phyloP scores from a whole-genome alignment of 345 rosid genomes.

The Abelmoschus esculentus region DNA sequence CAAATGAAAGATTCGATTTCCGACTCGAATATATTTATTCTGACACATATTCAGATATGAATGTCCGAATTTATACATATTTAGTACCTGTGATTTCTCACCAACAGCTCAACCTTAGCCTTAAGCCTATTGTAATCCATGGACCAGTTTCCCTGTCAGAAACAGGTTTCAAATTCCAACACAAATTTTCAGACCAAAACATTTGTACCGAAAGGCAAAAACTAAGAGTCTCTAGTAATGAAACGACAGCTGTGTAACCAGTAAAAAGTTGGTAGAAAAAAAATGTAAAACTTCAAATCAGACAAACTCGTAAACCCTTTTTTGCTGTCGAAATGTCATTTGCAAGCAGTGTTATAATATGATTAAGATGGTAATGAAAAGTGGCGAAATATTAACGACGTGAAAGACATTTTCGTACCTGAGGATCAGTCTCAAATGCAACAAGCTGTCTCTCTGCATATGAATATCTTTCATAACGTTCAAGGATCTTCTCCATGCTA shows the following conservation, averaged over 20 bases:
- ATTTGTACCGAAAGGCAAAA: slow-evolving; percentile 3
- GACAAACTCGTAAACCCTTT: not conserved
- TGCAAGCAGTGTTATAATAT: too few relatives aligned
- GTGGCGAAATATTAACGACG: not conserved
- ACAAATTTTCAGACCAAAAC: not conserved
- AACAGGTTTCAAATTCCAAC: not conserved
- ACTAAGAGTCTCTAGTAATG: not conserved
- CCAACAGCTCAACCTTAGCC: slow-evolving; percentile 77
- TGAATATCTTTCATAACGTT: slow-evolving; percentile 67
- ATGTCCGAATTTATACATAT: too few relatives aligned
- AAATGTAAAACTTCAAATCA: not conserved
- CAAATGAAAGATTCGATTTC: not conserved
- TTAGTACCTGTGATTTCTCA: slow-evolving; percentile 67
- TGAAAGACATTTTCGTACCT: slow-evolving; percentile 19
- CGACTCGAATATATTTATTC: not conserved
- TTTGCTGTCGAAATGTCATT: not conserved
- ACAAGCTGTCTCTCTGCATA: slow-evolving; percentile 52
- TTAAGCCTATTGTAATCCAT: slow-evolving; percentile 71
- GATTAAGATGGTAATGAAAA: too few relatives aligned
- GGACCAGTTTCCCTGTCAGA: slow-evolving; percentile 59
- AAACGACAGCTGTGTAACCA: not conserved
- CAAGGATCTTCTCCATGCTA: slow-evolving; percentile 80
- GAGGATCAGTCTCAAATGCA: slow-evolving; percentile 34
- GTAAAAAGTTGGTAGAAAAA: not conserved
- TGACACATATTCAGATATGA: not conserved